These are phyloP conservation scores for Aphanocladium album DNA, from an alignment of 2,329 filamentous ascomycete genomes.

Conservation along the genomic window DNA sequence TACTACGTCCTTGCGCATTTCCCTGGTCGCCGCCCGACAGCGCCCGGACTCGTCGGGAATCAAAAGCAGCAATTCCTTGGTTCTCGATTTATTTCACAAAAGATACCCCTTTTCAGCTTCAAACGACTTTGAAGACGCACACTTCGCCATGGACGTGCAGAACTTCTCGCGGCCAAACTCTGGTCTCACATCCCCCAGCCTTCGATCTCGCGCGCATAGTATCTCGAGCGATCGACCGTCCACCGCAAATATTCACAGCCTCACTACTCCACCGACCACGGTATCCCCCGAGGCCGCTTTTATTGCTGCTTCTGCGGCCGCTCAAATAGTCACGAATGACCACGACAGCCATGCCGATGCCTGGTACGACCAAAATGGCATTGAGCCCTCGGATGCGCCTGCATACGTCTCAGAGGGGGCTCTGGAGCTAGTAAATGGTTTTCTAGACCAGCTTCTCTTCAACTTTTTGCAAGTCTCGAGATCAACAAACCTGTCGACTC, in stretches of 20 bases:
- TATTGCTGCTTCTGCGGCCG: constrained; percentile 81
- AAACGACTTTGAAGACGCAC: background rate
- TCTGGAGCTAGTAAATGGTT: constrained; percentile 77
- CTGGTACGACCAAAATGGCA: constrained; percentile 64
- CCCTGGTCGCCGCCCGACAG: background rate
- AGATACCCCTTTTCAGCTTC: background rate
- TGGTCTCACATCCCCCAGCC: constrained; percentile 29
- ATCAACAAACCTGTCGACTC: constrained; percentile 67
- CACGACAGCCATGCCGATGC: constrained; percentile 69
- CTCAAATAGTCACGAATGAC: constrained; percentile 85
- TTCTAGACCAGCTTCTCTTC: constrained; percentile 89
- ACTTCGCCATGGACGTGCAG: constrained; percentile 1
- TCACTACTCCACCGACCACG: constrained; percentile 61
- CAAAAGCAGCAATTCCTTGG: background rate
- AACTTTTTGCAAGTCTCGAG: constrained; percentile 78
- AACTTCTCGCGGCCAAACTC: constrained; percentile 28
- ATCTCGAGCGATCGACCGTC: constrained; percentile 69
- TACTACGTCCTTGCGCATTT: constrained; percentile 2
- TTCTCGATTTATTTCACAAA: background rate
- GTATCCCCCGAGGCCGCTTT: constrained; percentile 78
- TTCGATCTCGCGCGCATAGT: constrained; percentile 53
- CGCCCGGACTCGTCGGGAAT: background rate
- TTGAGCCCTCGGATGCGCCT: constrained; percentile 60
- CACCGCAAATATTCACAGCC: constrained; percentile 48
- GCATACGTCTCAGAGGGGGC: constrained; percentile 69